phyloP scores from a whole-genome alignment of 2,329 filamentous ascomycete genomes.

The Ceratocystis smalleyi region DNA sequence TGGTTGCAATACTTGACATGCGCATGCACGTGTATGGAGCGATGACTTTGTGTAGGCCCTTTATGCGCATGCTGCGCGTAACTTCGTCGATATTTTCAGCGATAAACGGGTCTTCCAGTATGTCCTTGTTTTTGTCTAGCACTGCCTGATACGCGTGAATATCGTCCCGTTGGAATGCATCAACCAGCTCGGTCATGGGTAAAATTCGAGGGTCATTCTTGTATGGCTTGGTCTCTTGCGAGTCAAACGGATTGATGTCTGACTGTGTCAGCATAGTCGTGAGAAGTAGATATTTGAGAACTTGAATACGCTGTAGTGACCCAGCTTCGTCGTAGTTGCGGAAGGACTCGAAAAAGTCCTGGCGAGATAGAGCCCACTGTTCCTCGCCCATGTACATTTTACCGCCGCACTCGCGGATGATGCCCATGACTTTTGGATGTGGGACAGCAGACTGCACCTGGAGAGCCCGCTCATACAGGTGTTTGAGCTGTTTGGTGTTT shows the following conservation, averaged over 20 bases:
- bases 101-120: constrained; percentile 85
- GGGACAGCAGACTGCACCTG: constrained; percentile 92
- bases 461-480: constrained; percentile 78
- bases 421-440: constrained; percentile 97
- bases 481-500: constrained; percentile 94
- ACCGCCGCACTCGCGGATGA: constrained; percentile 94
- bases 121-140: constrained; percentile 71
- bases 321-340: constrained; percentile 97
- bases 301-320: constrained; percentile 78
- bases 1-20: constrained; percentile 69
- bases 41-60: constrained; percentile 83
- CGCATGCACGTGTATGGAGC: constrained; percentile 90
- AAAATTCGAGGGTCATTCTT: constrained; percentile 88
- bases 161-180: constrained; percentile 90
- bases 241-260: constrained; percentile 96
- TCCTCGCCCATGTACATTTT: constrained; percentile 99
- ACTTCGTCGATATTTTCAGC: constrained; percentile 99
- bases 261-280: constrained; percentile 98
- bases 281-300: constrained; percentile 89
- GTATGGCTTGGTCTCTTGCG: constrained; percentile 96
- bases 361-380: constrained; percentile 95
- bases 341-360: constrained; percentile 97
- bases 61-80: constrained; percentile 93
- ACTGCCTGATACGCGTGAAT: constrained; percentile 84
- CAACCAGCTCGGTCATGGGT: constrained; percentile 92